These are phyloP conservation scores for Ceratobasidium sp. DNA, from an alignment of 1,284 basidiomycete species.

Conservation along the genomic window DNA sequence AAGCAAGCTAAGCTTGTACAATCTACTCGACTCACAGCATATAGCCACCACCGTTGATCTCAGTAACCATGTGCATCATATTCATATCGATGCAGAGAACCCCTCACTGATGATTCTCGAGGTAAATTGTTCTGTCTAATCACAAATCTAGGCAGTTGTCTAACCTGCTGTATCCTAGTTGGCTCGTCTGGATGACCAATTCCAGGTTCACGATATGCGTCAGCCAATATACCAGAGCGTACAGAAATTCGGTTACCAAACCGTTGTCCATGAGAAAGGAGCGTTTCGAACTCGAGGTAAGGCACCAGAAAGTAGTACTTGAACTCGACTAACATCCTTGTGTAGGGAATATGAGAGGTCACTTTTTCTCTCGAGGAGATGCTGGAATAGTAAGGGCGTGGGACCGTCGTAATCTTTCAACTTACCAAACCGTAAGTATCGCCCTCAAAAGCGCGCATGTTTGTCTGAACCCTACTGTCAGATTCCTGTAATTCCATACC, in stretches of 20 bases:
- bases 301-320: background rate
- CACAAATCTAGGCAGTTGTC: background rate
- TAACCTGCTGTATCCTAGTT: background rate
- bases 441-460: background rate
- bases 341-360: constrained; percentile 5
- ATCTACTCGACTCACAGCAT: background rate
- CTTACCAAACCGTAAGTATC: constrained; percentile 25
- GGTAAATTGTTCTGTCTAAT: background rate
- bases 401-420: constrained; percentile 19
- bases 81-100: constrained; percentile 10
- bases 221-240: constrained; percentile 27
- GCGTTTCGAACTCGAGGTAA: constrained; percentile 29
- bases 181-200: constrained; percentile 33
- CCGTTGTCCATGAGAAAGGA: constrained; percentile 14
- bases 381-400: constrained; percentile 26
- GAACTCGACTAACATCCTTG: background rate
- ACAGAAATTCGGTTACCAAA: constrained; percentile 32
- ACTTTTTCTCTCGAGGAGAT: constrained; percentile 29
- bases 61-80: constrained; percentile 28
- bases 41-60: constrained; percentile 18
- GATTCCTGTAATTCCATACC: constrained; percentile 11
- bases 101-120: constrained; percentile 13
- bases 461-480: background rate
- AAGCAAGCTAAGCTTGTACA: constrained; percentile 13
- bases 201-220: constrained; percentile 35